A percentile compares a stretch with the other conserved stretches of the same genome.
These are phyloP conservation scores for Deinandra increscens DNA, from an alignment of 129 eudicot species.

Conservation along the genomic window DNA sequence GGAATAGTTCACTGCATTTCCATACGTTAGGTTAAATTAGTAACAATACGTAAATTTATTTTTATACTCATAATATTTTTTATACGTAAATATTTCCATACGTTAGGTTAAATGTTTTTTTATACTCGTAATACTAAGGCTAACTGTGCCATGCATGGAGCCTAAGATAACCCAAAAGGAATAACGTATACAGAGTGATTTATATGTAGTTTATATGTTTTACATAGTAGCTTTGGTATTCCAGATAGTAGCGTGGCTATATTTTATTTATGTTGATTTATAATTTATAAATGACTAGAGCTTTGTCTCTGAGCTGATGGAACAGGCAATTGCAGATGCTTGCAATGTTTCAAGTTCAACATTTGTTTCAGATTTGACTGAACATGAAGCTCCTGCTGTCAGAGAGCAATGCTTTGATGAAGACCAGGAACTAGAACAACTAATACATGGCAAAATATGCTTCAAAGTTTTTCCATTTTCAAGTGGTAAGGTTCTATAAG, in stretches of 20 bases:
- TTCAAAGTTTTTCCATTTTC: slow-evolving; percentile 81
- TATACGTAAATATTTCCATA: no score
- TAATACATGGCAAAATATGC: slow-evolving; percentile 70
- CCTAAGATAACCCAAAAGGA: background rate
- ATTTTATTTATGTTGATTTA: slow-evolving; percentile 17
- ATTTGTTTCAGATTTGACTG: slow-evolving; percentile 51
- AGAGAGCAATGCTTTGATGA: slow-evolving; percentile 55
- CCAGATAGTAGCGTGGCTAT: slow-evolving; percentile 1
- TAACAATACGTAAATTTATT: background rate
- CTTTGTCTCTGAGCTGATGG: slow-evolving; percentile 20
- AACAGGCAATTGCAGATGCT: slow-evolving; percentile 82
- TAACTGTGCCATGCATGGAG: slow-evolving; percentile 4
- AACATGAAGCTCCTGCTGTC: slow-evolving; percentile 60
- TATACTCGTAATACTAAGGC: background rate
- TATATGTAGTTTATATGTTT: background rate
- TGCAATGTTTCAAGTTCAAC: slow-evolving; percentile 52
- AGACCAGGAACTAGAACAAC: slow-evolving; percentile 81
- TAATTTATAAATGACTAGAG: background rate
- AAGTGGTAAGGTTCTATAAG: slow-evolving; percentile 57
- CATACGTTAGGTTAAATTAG: background rate
- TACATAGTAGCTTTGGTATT: background rate
- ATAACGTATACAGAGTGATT: background rate
- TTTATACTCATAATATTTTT: no score
- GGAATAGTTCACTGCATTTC: background rate
- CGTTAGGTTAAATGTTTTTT: no score